These are phyloP conservation scores for Colletotrichum nymphaeae DNA, from an alignment of 2,329 filamentous ascomycete species.

Conservation along the genomic window DNA sequence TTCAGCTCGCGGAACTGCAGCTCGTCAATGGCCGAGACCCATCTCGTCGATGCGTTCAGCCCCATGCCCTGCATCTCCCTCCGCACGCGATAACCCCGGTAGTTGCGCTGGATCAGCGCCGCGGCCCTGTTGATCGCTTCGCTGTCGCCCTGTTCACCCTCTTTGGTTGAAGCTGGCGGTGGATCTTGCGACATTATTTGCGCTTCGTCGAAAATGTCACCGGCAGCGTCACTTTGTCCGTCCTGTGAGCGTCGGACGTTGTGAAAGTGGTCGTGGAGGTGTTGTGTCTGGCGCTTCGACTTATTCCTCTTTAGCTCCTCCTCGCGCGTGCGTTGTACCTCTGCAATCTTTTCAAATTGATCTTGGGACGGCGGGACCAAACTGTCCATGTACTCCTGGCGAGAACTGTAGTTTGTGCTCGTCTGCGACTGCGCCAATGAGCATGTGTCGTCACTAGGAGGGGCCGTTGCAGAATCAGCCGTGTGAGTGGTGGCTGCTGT, in stretches of 20 bases:
- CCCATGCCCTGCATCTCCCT: slow-evolving; percentile 77
- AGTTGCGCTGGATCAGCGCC: slow-evolving; percentile 75
- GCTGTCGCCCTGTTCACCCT: slow-evolving; percentile 12
- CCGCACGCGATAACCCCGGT: slow-evolving; percentile 80
- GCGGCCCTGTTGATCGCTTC: slow-evolving; percentile 58
- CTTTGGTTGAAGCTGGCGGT: neutral
- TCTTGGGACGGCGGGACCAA: slow-evolving; percentile 58
- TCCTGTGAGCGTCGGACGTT: slow-evolving; percentile 17
- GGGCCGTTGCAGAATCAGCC: neutral
- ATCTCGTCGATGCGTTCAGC: slow-evolving; percentile 76
- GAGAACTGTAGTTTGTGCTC: slow-evolving; percentile 36
- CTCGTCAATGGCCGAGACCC: slow-evolving; percentile 74
- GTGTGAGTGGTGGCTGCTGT: neutral
- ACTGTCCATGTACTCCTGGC: slow-evolving; percentile 62
- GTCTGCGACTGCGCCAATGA: slow-evolving; percentile 27
- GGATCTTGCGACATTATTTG: neutral
- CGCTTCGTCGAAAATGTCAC: neutral
- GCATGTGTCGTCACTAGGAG: slow-evolving; percentile 33
- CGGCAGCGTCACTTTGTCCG: neutral
- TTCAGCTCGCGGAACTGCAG: slow-evolving; percentile 64
- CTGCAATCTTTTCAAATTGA: slow-evolving; percentile 60
- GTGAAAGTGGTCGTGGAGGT: slow-evolving; percentile 38
- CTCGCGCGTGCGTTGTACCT: slow-evolving; percentile 60
- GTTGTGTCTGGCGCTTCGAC: slow-evolving; percentile 46
- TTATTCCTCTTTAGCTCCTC: slow-evolving; percentile 54